Evolutionary conservation across 495 filamentous ascomycete species (phyloP), one percentile per base, ranked within the genome.

Genomic region (Hypoxylon lenormandii): DNA sequence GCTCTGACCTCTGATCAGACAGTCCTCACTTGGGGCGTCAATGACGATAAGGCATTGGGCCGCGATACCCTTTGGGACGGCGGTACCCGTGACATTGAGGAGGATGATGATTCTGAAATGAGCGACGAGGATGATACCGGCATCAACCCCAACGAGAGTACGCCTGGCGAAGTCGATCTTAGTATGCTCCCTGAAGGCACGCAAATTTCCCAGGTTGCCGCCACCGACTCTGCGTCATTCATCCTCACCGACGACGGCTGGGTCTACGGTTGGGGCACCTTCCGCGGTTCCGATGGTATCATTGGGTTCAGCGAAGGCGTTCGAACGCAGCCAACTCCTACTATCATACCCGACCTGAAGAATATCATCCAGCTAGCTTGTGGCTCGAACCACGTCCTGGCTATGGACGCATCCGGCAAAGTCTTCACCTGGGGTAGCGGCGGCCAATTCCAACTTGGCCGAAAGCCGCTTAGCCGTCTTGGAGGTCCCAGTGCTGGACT

Each of bases 211-310:
- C 81, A 86, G 59, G 80, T 92, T 47, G 81, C 80, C 21, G 89
- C 89, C 55, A 82, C 84, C 40, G 89, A 91, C 69, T 89, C 85
- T 45, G 80, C 84, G 37, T 86, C 86, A 0, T 88, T 91, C 74
- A 84, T 84, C 10, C 77, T 92, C 19, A 91, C 90, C 3, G 82
- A 85, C 23, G 82, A 84, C 28, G 90, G 90, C 7, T 76, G 76
- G 26, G 88, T 92, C 15, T 91, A 87, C 66, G 89, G 89, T 11
- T 92, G 90, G 89, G 90, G 90, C 45, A 88, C 87, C 26, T 91
- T 92, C 75, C 73, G 86, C 70, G 87, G 82, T 42, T 85, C 84
- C 68, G 91, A 91, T 59, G 92, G 92, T 48, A 83, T 89, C 56
- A 82, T 93, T 47, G 91, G 90, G 22, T 94, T 93, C 78, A 84